Base-by-base conservation (phyloP, 768 basidiomycete genomes). In the Scleroderma citrinum region DNA sequence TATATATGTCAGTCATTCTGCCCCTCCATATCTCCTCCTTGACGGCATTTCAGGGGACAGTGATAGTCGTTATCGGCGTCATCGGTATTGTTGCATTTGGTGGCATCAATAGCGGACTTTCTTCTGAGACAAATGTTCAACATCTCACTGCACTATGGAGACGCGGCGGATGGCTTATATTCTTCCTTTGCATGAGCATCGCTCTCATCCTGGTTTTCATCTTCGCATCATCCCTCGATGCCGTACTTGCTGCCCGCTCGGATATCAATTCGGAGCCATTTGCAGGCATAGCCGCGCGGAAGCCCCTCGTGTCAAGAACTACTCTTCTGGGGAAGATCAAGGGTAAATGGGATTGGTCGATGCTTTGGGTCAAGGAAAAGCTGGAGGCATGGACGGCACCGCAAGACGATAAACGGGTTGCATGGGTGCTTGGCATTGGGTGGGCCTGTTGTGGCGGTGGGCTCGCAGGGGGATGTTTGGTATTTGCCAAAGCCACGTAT, bases 371-470 rank as follows among this genome's bases (percentile, higher is more conserved):
- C 31, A 76, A 74, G 21, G 78, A 82, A 53, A 73, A 74, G 59
- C 68, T 93, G 44, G 91, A 94, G 60, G 56, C 65, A 1, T 87
- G 87, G 84, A 85, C 85, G 7, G 83, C 79, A 24, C 74, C 83
- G 12, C 87, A 85, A 59, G 86, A 86, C 60, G 94, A 98, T 61
- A 86, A 80, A 56, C 83, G 83, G 47, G 73, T 98, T 36, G 85
- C 86, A 7, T 96, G 92, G 90, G 83, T 88, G 23, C 75, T 94
- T 39, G 94, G 93, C 13, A 91, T 98, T 44, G 85, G 85, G 2
- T 97, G 94, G 95, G 88, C 92, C 2, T 92, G 92, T 53, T 83
- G 83, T 47, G 93, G 94, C 30, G 94, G 94, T 12, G 86, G 91
- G 31, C 71, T 98, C 34, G 91, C 92, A 6, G 95, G 94, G 5